Conservation (phyloP, 179 eudicot genomes). For the Beta lomatogona region DNA sequence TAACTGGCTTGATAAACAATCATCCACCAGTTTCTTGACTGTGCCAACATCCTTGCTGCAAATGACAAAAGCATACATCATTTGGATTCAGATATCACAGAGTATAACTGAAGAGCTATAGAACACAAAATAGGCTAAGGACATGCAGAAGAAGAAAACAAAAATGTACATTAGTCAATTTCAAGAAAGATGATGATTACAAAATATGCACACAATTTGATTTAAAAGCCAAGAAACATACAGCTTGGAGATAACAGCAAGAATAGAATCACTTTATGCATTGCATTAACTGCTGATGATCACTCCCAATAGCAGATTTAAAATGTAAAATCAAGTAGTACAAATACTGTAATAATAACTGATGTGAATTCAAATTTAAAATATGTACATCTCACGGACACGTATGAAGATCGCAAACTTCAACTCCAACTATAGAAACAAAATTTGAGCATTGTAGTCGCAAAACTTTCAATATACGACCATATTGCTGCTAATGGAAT, state of each 20-base stretch:
- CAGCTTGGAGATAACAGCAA: not conserved
- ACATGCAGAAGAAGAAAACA: not conserved
- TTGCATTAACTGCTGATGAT: too few species aligned
- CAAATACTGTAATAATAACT: too few species aligned
- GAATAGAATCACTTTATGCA: not conserved
- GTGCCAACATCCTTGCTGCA: constrained; percentile 97
- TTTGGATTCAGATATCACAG: not conserved
- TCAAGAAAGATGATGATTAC: not conserved
- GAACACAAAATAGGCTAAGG: not conserved
- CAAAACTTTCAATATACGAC: not conserved
- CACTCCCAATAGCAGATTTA: too few species aligned
- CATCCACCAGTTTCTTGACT: constrained; percentile 91
- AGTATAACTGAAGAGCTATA: not conserved
- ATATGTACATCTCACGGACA: too few species aligned
- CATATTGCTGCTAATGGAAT: not conserved
- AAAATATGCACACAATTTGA: not conserved
- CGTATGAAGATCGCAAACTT: too few species aligned
- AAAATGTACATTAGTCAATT: not conserved
- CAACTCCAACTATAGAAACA: not conserved
- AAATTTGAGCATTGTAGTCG: not conserved
- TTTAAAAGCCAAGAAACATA: not conserved
- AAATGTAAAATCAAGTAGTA: too few species aligned
- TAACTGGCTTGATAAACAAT: constrained; percentile 65
- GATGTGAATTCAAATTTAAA: too few species aligned
- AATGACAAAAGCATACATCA: not conserved